Base-by-base conservation (phyloP, 78 protist species). In the Speleostelium caveatum region DNA sequence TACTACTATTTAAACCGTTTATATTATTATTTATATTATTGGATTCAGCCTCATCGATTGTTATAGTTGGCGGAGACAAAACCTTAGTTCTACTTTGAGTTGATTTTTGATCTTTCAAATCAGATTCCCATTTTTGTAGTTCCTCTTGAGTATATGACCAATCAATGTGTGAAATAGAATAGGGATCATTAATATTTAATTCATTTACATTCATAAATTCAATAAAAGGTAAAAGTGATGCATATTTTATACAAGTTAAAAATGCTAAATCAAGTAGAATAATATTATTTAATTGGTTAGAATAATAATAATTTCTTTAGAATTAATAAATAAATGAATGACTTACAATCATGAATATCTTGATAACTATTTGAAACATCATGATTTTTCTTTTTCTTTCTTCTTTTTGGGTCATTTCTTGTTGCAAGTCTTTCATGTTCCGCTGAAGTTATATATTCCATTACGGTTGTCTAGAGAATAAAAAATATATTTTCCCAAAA, bases 321-420 rank as follows among this genome's bases (percentile, higher is more conserved):
- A 53, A 53, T 17, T 21, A 53, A 14, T 21, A 21, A 53, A 14
- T 17, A 38, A n/a, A n/a, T n/a, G n/a, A n/a, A n/a, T n/a, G n/a
- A n/a, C n/a, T 79, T 76, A n/a, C 67, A 76, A 28, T 66, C 21
- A 26, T 68, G 38, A 5, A 79, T 32, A 32, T 73, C 79, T 14
- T 66, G 66, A 30, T 14, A 6, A 45, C 89, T 73, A 67, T 79
- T 59, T 19, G 89, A 67, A 53, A 79, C 49, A 41, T 79, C 89
- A 79, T 79, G 89, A 68, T 65, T 79, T 38, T 59, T 79, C 67
- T 69, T 79, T 59, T 67, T 79, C 74, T 79, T 79, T 68, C 89
- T 79, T 68, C 67, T 79, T 68, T 79, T 79, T 16, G 59, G 35
- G 39, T 79, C 89, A 21, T n/a, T 49, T 58, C 35, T 79, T 12